Evolutionary conservation across 305 asterid species (phyloP).

Genomic region (Fraxinus platypoda): DNA sequence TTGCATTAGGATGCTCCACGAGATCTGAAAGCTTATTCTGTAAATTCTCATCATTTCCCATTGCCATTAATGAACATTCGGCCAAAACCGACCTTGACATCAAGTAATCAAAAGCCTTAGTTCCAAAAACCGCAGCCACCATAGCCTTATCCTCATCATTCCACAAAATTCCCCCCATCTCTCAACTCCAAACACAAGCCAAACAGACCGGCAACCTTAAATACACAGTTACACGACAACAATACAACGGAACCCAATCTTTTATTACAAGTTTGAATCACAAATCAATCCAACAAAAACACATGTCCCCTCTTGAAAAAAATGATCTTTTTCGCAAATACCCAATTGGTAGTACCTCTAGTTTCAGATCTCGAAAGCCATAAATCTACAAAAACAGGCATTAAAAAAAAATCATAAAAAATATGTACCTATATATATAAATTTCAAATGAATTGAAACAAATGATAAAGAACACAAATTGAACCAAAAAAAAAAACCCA

Average conservation of each 20-base stretch:
- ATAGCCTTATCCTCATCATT: slow-evolving; percentile 50
- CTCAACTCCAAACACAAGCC: slow-evolving; percentile 18
- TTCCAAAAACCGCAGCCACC: slow-evolving; percentile 54
- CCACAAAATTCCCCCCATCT: slow-evolving; percentile 54
- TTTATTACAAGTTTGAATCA: slow-evolving; percentile 16
- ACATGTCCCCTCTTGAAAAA: slow-evolving; percentile 22
- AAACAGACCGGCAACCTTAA: slow-evolving; percentile 15
- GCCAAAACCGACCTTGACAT: slow-evolving; percentile 48
- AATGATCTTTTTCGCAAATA: slow-evolving; percentile 24
- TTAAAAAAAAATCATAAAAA: slow-evolving; percentile 21
- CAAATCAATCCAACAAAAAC: slow-evolving; percentile 29
- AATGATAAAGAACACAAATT: background rate
- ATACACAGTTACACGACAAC: slow-evolving; percentile 23
- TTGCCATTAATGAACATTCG: slow-evolving; percentile 69
- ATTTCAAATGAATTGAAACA: slow-evolving; percentile 15
- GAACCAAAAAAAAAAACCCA: slow-evolving; percentile 26
- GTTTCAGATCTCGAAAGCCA: slow-evolving; percentile 59
- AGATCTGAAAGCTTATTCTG: slow-evolving; percentile 93
- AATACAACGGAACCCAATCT: slow-evolving; percentile 2
- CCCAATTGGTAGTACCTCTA: slow-evolving; percentile 28
- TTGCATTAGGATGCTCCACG: slow-evolving; percentile 63
- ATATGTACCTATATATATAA: slow-evolving; percentile 16
- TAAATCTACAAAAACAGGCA: slow-evolving; percentile 34
- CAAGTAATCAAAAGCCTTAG: slow-evolving; percentile 58
- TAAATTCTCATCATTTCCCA: slow-evolving; percentile 71